Base-by-base conservation (phyloP, 306 rosid species). In the Herpetospermum pedunculosum region DNA sequence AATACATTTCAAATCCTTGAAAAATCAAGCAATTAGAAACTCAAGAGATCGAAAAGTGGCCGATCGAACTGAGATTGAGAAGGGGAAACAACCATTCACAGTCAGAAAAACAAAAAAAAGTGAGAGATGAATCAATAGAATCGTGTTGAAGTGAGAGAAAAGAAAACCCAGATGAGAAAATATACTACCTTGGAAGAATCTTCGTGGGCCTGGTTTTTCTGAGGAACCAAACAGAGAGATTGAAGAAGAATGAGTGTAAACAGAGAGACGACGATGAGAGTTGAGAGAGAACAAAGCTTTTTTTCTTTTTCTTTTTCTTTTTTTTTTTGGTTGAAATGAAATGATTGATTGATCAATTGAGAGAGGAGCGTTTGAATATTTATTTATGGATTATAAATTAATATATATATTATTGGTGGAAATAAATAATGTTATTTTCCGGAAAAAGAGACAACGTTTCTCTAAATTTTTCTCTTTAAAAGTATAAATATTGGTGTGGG, bases 281-380 rank as follows among this genome's bases (percentile, higher is more conserved):
- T 70, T 9, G 14, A 44, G 54, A 44, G 40, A 69, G 18, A 44
- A 70, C 1, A 30, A 26, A 69, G 74, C 55, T 70, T 70, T 15
- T 26, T 28, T 47, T 16, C 19, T 47, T 30, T 30, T 30, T 1
- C 2, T 30, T 30, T 43, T 43, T 21, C 14, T 15, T 23, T 13
- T 38, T 62, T n/a, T n/a, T n/a, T n/a, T n/a, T n/a, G n/a, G n/a
- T n/a, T n/a, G n/a, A n/a, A n/a, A n/a, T 68, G 54, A 43, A 69
- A 69, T 44, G 73, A 69, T 44, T 68, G 73, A 65, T 65, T 12
- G 34, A 65, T 37, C 71, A 64, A 32, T 37, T 40, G 52, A 26
- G 74, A 44, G 74, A 7, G 53, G 32, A 67, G 72, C 72, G 72
- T 67, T 69, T 44, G 73, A 69, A 44, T 69, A 40, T 69, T 41